Conservation (phyloP, 441 rosid genomes). For the Capsella rubella region DNA sequence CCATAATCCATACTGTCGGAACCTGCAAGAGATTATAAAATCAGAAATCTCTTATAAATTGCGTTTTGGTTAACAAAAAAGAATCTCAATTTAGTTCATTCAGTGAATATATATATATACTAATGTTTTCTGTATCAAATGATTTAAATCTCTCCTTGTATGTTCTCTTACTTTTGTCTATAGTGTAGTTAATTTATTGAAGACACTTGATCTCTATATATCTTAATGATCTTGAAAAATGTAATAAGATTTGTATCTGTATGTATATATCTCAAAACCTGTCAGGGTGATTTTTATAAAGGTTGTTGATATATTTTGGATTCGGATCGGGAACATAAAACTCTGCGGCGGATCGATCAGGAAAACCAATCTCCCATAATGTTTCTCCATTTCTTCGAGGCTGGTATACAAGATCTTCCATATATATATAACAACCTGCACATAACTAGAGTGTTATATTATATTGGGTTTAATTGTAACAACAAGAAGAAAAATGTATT, state of each 20-base stretch:
- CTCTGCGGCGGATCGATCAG: constrained; percentile 70
- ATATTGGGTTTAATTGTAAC: constrained; percentile 20
- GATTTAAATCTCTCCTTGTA: background rate
- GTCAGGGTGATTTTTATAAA: constrained; percentile 79
- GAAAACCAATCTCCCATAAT: constrained; percentile 79
- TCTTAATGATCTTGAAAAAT: background rate
- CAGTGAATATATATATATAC: background rate
- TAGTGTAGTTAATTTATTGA: background rate
- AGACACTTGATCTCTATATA: background rate
- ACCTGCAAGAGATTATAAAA: constrained; percentile 16
- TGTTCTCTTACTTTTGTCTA: background rate
- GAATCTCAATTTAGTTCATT: background rate
- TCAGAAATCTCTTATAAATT: background rate
- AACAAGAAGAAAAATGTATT: background rate
- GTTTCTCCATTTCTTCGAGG: constrained; percentile 86
- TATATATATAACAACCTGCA: constrained; percentile 61
- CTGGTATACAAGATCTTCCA: constrained; percentile 66
- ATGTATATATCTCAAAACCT: constrained; percentile 56
- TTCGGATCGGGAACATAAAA: constrained; percentile 73
- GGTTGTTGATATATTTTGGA: constrained; percentile 65
- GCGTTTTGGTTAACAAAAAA: background rate
- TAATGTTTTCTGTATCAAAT: background rate
- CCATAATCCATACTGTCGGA: constrained; percentile 48
- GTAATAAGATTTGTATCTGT: constrained; percentile 34
- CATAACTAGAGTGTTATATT: constrained; percentile 27